Evolutionary conservation across 1,139 yeast genomes (phyloP).

Genomic region (Suhomyces yuchorum): DNA sequence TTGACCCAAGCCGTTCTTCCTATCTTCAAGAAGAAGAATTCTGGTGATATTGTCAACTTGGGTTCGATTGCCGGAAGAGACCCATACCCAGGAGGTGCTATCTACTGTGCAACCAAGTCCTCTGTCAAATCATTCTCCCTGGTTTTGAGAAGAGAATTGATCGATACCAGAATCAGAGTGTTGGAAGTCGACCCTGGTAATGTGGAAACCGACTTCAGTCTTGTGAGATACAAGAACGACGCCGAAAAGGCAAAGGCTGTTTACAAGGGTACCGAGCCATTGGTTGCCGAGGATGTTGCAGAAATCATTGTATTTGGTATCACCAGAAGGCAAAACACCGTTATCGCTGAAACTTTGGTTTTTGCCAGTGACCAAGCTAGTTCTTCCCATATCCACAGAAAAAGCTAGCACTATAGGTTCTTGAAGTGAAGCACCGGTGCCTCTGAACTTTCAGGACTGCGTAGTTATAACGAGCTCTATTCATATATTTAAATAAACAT

Average conservation of each 20-base stretch:
- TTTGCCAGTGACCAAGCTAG: slow-evolving; percentile 82
- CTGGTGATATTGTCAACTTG: slow-evolving; percentile 79
- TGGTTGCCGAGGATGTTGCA: slow-evolving; percentile 78
- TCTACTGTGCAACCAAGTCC: slow-evolving; percentile 88
- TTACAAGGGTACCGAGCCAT: slow-evolving; percentile 72
- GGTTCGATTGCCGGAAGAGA: slow-evolving; percentile 91
- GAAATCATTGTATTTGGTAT: slow-evolving; percentile 74
- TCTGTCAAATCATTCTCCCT: slow-evolving; percentile 77
- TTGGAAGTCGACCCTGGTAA: slow-evolving; percentile 87
- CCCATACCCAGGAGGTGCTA: slow-evolving; percentile 82
- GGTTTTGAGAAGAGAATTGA: slow-evolving; percentile 75
- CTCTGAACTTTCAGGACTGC: neutral
- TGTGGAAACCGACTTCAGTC: slow-evolving; percentile 84
- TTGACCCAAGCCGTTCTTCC: slow-evolving; percentile 45
- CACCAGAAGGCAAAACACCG: slow-evolving; percentile 72
- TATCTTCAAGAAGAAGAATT: slow-evolving; percentile 48
- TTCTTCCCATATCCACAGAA: slow-evolving; percentile 53
- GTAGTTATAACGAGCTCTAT: neutral
- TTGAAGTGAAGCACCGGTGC: neutral
- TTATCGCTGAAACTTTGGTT: slow-evolving; percentile 74
- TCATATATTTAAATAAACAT: neutral
- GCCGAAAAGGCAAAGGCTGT: slow-evolving; percentile 66
- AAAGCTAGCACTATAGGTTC: neutral
- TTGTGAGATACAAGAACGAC: slow-evolving; percentile 77
- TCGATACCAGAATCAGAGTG: slow-evolving; percentile 72